Base-by-base conservation (phyloP, 805 yeast genomes). In the Metschnikowia henanensis region DNA sequence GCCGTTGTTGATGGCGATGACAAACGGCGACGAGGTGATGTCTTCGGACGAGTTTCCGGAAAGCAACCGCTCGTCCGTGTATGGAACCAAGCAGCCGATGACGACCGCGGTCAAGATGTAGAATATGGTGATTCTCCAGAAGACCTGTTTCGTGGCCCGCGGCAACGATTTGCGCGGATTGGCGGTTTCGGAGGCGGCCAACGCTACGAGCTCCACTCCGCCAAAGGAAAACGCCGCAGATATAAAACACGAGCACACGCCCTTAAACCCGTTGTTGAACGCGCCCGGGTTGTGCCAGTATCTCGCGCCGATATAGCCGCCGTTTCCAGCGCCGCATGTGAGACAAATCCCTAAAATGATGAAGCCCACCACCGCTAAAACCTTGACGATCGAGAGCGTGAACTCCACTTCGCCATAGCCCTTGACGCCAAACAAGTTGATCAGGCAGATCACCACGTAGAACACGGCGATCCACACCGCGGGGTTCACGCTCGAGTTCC, bases 141-240 rank as follows among this genome's bases (percentile, higher is more conserved):
- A 65, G 19, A 80, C 79, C 48, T 77, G 79, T 48, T 76, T 73
- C 20, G 79, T 76, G 38, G 83, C 81, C 41, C 72, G 68, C 39
- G 83, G 83, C 55, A 80, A 75, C 15, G 82, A 75, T 47, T 66
- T 72, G 53, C 77, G 67, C 48, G 84, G 84, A 57, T 77, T 69
- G 31, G 68, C 63, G 41, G 77, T 79, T 51, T 78, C 82, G 17
- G 80, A 79, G 15, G 85, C 83, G 26, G 81, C 79, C 45, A 80
- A 62, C 13, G 81, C 81, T 48, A 79, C 73, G 51, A 76, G 72
- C 62, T 80, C 85, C 35, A 80, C 72, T 59, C 82, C 83, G 56
- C 84, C 84, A 47, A 78, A 78, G 2, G 84, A 73, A 56, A 80
- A 80, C 6, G 83, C 81, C 13, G 83, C 77, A 15, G 76, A 73